A percentile compares a stretch with the other conserved stretches of the same genome.
phyloP scores from a whole-genome alignment of 1,139 yeast genomes.

The Zygoascus meyerae region DNA sequence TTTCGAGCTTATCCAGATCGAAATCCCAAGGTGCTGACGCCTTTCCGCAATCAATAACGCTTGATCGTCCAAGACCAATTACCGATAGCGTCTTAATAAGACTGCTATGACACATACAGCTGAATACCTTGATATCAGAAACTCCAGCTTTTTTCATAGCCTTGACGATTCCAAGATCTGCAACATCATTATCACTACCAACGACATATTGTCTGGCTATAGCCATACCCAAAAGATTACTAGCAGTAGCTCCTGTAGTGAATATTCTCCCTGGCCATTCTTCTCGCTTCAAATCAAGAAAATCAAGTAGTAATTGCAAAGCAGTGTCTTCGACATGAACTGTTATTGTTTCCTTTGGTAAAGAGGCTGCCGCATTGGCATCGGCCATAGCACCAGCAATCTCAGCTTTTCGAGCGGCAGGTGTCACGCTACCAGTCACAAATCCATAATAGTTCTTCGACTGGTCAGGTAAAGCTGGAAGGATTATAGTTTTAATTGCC shows the following conservation, averaged over 20 bases:
- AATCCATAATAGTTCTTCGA: conserved; percentile 26
- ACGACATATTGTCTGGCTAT: conserved; percentile 23
- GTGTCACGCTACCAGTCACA: conserved; percentile 29
- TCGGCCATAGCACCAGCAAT: conserved; percentile 23
- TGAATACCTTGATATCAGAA: conserved; percentile 21
- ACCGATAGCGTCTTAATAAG: conserved; percentile 25
- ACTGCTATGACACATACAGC: conserved; percentile 25
- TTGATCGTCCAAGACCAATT: conserved; percentile 24
- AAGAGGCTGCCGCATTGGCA: conserved; percentile 21
- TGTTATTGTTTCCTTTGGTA: conserved; percentile 23
- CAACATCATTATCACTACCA: conserved; percentile 6
- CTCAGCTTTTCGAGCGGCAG: conserved; percentile 28
- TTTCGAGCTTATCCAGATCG: conserved; percentile 19
- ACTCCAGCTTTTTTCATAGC: conserved; percentile 19
- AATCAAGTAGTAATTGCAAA: conserved; percentile 20
- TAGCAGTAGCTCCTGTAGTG: conserved; percentile 29
- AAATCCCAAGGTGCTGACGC: conserved; percentile 22
- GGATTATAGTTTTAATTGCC: conserved; percentile 14
- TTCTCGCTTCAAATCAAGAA: conserved; percentile 19
- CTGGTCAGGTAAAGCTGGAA: conserved; percentile 24
- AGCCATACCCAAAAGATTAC: conserved; percentile 25
- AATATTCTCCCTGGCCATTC: conserved; percentile 22
- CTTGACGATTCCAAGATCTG: conserved; percentile 18
- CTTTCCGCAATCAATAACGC: conserved; percentile 17
- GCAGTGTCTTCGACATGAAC: conserved; percentile 23